Base-by-base conservation (phyloP, 805 yeast genomes). In the Teunomyces lycoperdinae region DNA sequence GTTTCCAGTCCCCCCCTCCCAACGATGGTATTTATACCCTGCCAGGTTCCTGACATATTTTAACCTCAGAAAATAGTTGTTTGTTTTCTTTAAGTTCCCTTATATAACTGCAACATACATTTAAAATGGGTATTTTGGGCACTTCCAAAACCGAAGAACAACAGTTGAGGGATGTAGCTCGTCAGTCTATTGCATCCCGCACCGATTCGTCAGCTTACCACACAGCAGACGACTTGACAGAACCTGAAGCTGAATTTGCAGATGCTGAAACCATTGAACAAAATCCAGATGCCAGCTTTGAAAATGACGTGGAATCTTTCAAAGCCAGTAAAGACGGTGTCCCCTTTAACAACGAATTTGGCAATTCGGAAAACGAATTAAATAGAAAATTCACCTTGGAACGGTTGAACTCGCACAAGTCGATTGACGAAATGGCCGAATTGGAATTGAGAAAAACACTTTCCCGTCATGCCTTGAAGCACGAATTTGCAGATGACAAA, bases 61-160 rank as follows among this genome's bases (percentile, higher is more conserved):
- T 20, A 5, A 20, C 6, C 6, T 20, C 6, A 20, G 24, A 5
- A 20, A 20, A 6, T 20, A 20, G 24, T 32, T 11, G 17, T 6
- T 32, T n/a, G 8, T 32, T 13, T 32, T 32, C 17, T n/a, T 13
- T 13, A 6, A n/a, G 17, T 32, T 32, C 14, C 34, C 4, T n/a
- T 13, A n/a, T 9, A 16, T 16, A 34, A n/a, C 9, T 9, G 6
- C 36, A 38, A 17, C 17, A 14, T 13, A 35, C 41, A 38, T 13
- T n/a, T 10, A 38, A 24, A 30, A 69, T 70, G 73, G 73, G 66
- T 5, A 41, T 65, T n/a, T 65, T 70, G 38, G 73, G 75, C 9
- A 61, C 73, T 7, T 60, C 70, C 4, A 35, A 56, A 27, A 44
- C 54, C 10, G 74, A 70, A 44, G 71, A 67, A 48, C 57, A 52